Percentiles rank a stretch among this genome's conserved stretches.
Conservation (phyloP, 2,329 filamentous ascomycete species). For the Aspergillus ibericus region DNA sequence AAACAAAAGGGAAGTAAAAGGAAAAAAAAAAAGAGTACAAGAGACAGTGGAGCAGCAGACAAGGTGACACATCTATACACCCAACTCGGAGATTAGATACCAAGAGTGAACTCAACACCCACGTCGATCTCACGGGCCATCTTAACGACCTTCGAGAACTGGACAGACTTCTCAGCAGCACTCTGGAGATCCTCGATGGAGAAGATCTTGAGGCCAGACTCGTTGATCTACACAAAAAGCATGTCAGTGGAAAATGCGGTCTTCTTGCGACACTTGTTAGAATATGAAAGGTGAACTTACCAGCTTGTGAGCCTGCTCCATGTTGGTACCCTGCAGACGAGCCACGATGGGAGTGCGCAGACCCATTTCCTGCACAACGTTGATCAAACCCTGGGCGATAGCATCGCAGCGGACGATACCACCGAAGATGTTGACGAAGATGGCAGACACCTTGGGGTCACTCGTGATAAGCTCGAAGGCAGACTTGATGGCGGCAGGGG, state of each 20-base stretch:
- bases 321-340: slow-evolving; percentile 96
- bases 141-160: slow-evolving; percentile 99
- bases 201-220: slow-evolving; percentile 99
- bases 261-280: neutral
- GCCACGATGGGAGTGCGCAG: slow-evolving; percentile 96
- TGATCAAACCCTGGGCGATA: slow-evolving; percentile 93
- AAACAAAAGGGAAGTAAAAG: slow-evolving; percentile 3
- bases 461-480: slow-evolving; percentile 98
- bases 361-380: slow-evolving; percentile 91
- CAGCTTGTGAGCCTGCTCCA: slow-evolving; percentile 85
- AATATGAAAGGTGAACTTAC: slow-evolving; percentile 46
- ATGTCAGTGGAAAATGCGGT: slow-evolving; percentile 6
- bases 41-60: slow-evolving; percentile 9
- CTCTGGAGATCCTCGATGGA: slow-evolving; percentile 97
- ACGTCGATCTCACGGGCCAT: slow-evolving; percentile 97
- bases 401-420: slow-evolving; percentile 98
- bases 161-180: slow-evolving; percentile 95
- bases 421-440: slow-evolving; percentile 99
- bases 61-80: slow-evolving; percentile 9
- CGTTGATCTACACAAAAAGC: slow-evolving; percentile 66
- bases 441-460: slow-evolving; percentile 95
- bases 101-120: slow-evolving; percentile 90
- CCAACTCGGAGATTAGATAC: slow-evolving; percentile 65
- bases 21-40: slow-evolving; percentile 2
- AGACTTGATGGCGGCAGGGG: slow-evolving; percentile 92